Conservation (phyloP, 148 eudicot genomes). For the Fagopyrum esculentum region DNA sequence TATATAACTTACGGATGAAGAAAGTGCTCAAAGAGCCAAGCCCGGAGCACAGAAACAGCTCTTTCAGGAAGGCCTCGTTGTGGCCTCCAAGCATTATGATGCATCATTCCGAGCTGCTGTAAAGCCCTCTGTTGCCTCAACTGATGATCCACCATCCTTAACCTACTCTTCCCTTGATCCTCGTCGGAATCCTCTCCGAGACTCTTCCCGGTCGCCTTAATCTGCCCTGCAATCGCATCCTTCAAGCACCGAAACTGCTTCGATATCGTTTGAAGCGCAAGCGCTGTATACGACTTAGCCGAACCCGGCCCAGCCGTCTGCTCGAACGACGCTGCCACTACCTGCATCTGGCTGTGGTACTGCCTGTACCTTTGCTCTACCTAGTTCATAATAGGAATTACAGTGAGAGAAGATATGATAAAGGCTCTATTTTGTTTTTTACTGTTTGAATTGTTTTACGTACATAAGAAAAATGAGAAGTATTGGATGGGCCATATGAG, state of each 20-base stretch:
- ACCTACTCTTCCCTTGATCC: conserved; percentile 21
- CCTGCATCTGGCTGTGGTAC: conserved; percentile 59
- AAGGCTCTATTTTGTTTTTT: not conserved
- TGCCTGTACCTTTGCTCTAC: conserved; percentile 73
- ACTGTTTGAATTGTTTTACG: not conserved
- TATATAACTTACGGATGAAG: conserved; percentile 60
- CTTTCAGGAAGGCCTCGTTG: conserved; percentile 74
- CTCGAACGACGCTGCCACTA: conserved; percentile 35
- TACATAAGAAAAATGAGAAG: not conserved
- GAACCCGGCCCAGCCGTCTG: conserved; percentile 33
- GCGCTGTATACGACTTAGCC: conserved; percentile 38
- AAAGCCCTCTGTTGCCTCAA: conserved; percentile 57
- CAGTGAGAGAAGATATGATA: too few species aligned
- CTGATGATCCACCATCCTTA: conserved; percentile 61
- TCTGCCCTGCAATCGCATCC: conserved; percentile 32
- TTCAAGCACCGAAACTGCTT: conserved; percentile 39
- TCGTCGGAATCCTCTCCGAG: conserved; percentile 44
- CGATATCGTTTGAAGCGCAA: conserved; percentile 42
- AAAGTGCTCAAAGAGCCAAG: conserved; percentile 78
- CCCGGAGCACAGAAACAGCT: conserved; percentile 72
- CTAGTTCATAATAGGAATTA: conserved; percentile 14
- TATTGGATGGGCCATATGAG: not conserved
- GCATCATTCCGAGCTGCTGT: conserved; percentile 75
- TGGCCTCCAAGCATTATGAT: conserved; percentile 82
- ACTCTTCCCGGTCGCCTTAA: conserved; percentile 22